A percentile compares a stretch with the other conserved stretches of the same genome.
Evolutionary conservation across 495 filamentous ascomycete species (phyloP).

Genomic region (Clavariopsis aquatica): DNA sequence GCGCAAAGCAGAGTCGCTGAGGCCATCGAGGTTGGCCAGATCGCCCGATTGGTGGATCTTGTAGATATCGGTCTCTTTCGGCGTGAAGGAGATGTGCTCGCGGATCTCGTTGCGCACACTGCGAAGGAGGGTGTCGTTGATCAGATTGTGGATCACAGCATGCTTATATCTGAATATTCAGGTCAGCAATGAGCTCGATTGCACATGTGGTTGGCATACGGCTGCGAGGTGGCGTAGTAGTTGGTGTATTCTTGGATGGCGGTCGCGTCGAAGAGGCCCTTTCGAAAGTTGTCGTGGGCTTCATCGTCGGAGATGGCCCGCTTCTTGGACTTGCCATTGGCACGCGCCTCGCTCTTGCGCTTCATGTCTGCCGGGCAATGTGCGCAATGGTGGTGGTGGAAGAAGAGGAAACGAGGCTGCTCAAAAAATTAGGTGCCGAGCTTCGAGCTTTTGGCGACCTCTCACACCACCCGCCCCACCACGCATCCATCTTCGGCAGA

Average conservation of each 20-base stretch:
- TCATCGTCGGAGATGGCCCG: constrained; percentile 55
- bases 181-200: background rate
- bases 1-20: constrained; percentile 77
- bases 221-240: constrained; percentile 35
- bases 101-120: constrained; percentile 86
- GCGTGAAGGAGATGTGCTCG: constrained; percentile 86
- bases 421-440: constrained; percentile 28
- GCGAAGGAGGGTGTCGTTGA: constrained; percentile 77
- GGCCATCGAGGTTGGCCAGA: constrained; percentile 91
- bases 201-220: constrained; percentile 15
- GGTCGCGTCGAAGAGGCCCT: constrained; percentile 41
- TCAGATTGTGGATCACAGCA: constrained; percentile 78
- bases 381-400: background rate
- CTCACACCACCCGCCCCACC: constrained; percentile 8
- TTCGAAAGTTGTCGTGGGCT: constrained; percentile 60
- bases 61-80: constrained; percentile 99
- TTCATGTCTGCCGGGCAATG: constrained; percentile 49
- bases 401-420: constrained; percentile 7
- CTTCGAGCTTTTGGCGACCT: background rate
- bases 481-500: background rate
- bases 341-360: constrained; percentile 55
- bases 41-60: constrained; percentile 99
- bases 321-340: constrained; percentile 54
- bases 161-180: constrained; percentile 68
- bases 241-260: constrained; percentile 32